Conservation (phyloP, 2,329 filamentous ascomycete species). For the Xylariaceae sp. region DNA sequence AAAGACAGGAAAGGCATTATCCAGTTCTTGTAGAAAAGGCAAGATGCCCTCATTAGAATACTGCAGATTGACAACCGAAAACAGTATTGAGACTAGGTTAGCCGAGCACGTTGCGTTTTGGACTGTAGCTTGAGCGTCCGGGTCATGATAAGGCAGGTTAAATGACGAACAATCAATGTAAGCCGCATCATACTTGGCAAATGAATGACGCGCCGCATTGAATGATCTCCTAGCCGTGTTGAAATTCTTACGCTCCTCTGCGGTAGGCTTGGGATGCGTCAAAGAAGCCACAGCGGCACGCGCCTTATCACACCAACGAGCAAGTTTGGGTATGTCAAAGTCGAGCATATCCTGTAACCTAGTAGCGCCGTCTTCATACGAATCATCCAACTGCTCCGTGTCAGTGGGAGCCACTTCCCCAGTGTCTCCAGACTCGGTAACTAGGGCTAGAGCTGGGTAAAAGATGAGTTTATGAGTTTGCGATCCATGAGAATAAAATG, state of each 20-base stretch:
- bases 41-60: slow-evolving; percentile 10
- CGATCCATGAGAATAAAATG: background rate
- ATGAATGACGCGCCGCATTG: slow-evolving; percentile 27
- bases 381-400: slow-evolving; percentile 23
- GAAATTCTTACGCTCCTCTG: slow-evolving; percentile 24
- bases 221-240: slow-evolving; percentile 22
- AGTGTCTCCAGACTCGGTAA: slow-evolving; percentile 1
- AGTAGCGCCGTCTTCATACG: slow-evolving; percentile 28
- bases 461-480: slow-evolving; percentile 9
- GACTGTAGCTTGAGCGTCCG: slow-evolving; percentile 17
- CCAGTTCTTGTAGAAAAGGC: slow-evolving; percentile 32
- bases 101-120: slow-evolving; percentile 27
- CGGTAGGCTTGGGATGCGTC: slow-evolving; percentile 17
- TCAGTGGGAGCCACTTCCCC: slow-evolving; percentile 5
- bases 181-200: slow-evolving; percentile 19
- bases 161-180: slow-evolving; percentile 30
- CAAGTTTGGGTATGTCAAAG: slow-evolving; percentile 37
- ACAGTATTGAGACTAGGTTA: slow-evolving; percentile 37
- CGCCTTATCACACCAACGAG: slow-evolving; percentile 31
- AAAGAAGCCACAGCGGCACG: slow-evolving; percentile 27
- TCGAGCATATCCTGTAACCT: slow-evolving; percentile 36
- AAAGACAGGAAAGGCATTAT: slow-evolving; percentile 31
- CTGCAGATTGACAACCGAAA: slow-evolving; percentile 27
- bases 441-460: slow-evolving; percentile 15
- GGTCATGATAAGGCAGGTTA: slow-evolving; percentile 24